phyloP scores from a whole-genome alignment of 2,329 filamentous ascomycete species.

The Fusarium ramigenum region DNA sequence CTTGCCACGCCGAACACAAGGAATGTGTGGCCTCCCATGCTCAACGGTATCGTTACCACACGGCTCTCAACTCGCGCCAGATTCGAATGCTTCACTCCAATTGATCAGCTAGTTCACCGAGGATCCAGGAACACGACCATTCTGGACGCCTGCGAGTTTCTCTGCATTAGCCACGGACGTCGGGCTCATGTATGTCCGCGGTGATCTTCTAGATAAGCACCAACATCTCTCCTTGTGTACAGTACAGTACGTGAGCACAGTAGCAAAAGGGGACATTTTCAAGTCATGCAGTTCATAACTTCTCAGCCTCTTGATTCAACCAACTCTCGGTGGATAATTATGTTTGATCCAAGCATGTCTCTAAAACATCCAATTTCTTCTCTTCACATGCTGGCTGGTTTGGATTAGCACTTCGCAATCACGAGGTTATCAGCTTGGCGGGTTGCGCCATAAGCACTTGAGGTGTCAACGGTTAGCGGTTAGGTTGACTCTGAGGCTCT shows the following conservation, averaged over 20 bases:
- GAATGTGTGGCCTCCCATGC: conserved; percentile 30
- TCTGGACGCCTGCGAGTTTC: conserved; percentile 10
- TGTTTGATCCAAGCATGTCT: not conserved
- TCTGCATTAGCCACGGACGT: conserved; percentile 19
- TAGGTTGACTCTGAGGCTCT: conserved; percentile 11
- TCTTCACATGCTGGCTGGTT: not conserved
- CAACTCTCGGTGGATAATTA: not conserved
- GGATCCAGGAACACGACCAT: conserved; percentile 42
- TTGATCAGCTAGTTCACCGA: conserved; percentile 43
- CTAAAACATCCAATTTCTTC: not conserved
- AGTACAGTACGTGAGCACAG: conserved; percentile 15
- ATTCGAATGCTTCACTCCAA: conserved; percentile 31
- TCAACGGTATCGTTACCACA: conserved; percentile 22
- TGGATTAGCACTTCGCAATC: not conserved
- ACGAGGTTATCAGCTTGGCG: not conserved
- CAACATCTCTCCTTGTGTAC: not conserved
- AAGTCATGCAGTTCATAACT: conserved; percentile 10
- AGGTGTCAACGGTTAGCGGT: conserved; percentile 8
- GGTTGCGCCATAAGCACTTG: conserved; percentile 25
- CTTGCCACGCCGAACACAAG: conserved; percentile 39
- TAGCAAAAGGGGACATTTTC: not conserved
- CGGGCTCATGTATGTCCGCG: conserved; percentile 33
- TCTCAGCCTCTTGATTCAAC: conserved; percentile 6
- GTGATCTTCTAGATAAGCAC: conserved; percentile 33
- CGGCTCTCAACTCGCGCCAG: conserved; percentile 15